These are phyloP conservation scores for Cladophialophora immunda DNA, from an alignment of 2,329 filamentous ascomycete species.

Conservation along the genomic window DNA sequence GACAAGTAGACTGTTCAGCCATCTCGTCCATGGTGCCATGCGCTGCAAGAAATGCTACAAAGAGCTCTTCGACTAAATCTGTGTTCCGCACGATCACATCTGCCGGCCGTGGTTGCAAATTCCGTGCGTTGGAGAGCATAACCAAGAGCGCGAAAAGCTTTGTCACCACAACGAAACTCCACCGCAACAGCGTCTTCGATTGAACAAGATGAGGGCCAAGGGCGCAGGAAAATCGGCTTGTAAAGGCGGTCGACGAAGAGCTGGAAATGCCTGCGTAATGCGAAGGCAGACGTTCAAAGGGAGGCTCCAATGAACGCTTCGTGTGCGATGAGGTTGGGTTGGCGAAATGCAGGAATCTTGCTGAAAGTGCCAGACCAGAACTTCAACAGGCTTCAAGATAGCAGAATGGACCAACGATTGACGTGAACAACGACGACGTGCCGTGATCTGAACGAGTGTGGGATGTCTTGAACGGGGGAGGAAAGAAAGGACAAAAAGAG, in stretches of 20 bases:
- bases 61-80: not conserved
- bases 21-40: slow-evolving; percentile 30
- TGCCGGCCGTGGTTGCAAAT: not conserved
- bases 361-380: not conserved
- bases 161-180: not conserved
- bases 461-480: not conserved
- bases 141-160: not conserved
- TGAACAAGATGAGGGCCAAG: not conserved
- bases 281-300: not conserved
- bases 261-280: not conserved
- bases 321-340: not conserved
- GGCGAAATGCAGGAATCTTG: not conserved
- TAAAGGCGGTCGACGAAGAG: not conserved
- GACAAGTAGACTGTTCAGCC: slow-evolving; percentile 27
- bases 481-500: not conserved
- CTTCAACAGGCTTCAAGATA: not conserved
- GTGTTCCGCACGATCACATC: slow-evolving; percentile 11
- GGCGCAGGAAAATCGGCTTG: not conserved
- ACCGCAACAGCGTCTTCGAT: not conserved
- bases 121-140: not conserved
- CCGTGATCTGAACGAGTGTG: slow-evolving; percentile 2
- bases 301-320: not conserved
- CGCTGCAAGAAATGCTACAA: slow-evolving; percentile 14
- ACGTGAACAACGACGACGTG: not conserved
- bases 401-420: not conserved